A percentile compares a stretch with the other conserved stretches of the same genome.
These are phyloP conservation scores for Puccinia brachypodii DNA, from an alignment of 1,284 basidiomycete genomes.

Conservation along the genomic window DNA sequence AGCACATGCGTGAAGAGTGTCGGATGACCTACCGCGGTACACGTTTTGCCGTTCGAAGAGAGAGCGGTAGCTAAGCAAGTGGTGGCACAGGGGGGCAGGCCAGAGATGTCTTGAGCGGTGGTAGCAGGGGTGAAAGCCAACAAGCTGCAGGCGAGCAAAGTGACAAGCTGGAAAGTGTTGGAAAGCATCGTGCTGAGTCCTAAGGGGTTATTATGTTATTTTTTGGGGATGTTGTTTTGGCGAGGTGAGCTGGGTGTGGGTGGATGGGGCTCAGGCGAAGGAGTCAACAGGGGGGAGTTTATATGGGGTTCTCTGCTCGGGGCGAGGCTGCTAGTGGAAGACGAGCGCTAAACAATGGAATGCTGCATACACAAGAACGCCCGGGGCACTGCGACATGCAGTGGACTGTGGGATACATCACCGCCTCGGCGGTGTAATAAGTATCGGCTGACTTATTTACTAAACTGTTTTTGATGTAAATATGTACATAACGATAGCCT, in stretches of 20 bases:
- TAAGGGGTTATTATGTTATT: too few species aligned
- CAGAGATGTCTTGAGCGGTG: constrained; percentile 9
- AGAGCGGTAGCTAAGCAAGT: constrained; percentile 1
- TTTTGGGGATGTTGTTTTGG: background rate
- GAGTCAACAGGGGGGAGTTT: too few species aligned
- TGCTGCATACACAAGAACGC: too few species aligned
- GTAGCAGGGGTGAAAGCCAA: background rate
- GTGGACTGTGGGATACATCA: too few species aligned
- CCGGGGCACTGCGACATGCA: too few species aligned
- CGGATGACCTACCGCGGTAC: constrained; percentile 12
- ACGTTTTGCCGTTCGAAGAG: background rate
- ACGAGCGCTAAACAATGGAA: too few species aligned
- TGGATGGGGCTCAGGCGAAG: background rate
- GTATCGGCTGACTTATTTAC: too few species aligned
- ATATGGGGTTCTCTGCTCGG: too few species aligned
- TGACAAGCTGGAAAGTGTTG: background rate
- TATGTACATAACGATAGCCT: too few species aligned
- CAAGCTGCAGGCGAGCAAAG: background rate
- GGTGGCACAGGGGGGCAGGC: constrained; percentile 5
- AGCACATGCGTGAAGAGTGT: background rate
- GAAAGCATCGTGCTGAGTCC: background rate
- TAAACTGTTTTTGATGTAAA: too few species aligned
- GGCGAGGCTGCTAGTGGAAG: too few species aligned
- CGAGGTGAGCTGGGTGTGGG: background rate
- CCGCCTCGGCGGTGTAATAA: too few species aligned